Evolutionary conservation across 1,284 basidiomycete species (phyloP).

Genomic region (Sanghuangporus sanghuang): DNA sequence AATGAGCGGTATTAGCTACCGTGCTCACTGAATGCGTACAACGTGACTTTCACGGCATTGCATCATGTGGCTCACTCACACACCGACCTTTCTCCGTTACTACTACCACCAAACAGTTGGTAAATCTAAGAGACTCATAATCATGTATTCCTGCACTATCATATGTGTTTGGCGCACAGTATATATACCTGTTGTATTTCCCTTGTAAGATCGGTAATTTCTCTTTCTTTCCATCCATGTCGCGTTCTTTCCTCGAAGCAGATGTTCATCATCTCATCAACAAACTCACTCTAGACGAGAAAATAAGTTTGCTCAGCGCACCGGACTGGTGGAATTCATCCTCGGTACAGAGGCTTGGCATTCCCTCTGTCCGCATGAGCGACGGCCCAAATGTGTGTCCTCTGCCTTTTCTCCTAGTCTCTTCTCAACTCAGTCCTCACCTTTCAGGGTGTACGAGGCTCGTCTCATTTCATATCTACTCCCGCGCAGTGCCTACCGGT

Average conservation of each 20-base stretch:
- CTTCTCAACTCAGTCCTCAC: conserved; percentile 7
- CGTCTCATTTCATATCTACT: conserved; percentile 57
- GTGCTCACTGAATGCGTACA: not conserved
- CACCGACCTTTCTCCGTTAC: not conserved
- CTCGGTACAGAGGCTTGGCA: conserved; percentile 47
- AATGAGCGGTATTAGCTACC: not conserved
- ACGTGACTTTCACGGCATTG: not conserved
- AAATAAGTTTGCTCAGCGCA: conserved; percentile 55
- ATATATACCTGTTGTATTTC: not conserved
- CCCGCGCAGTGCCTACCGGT: conserved; percentile 62
- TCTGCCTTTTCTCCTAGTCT: not conserved
- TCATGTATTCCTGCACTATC: not conserved
- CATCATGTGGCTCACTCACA: not conserved
- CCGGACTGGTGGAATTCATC: conserved; percentile 72
- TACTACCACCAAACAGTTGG: not conserved
- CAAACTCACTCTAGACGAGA: conserved; percentile 54
- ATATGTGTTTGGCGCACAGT: not conserved
- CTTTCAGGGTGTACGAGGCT: conserved; percentile 56
- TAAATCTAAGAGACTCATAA: not conserved
- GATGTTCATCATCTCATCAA: conserved; percentile 47
- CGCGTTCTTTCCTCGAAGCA: conserved; percentile 42
- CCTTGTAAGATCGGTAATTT: not conserved
- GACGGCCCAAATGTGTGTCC: conserved; percentile 56
- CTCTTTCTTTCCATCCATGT: conserved; percentile 15
- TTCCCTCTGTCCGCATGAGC: conserved; percentile 62